A percentile compares a stretch with the other conserved stretches of the same genome.
These are phyloP conservation scores for Penicillium paradoxum DNA, from an alignment of 495 filamentous ascomycete genomes.

Conservation along the genomic window DNA sequence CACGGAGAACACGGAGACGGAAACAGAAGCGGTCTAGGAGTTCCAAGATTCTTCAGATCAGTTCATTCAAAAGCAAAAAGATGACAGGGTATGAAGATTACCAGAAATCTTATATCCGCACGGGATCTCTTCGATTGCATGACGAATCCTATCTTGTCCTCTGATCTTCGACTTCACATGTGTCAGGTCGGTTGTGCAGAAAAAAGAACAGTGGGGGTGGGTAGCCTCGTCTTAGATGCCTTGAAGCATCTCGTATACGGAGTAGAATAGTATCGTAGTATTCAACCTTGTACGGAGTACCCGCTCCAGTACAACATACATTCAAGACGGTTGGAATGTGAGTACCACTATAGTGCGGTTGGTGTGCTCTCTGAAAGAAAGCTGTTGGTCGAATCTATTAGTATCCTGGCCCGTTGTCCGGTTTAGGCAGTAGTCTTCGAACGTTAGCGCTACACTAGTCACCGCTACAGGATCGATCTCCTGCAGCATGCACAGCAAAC, in stretches of 20 bases:
- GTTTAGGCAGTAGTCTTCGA: neutral
- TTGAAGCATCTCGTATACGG: no score
- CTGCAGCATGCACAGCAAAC: constrained; percentile 16
- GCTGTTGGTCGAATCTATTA: neutral
- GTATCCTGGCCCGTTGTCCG: neutral
- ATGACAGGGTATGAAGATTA: neutral
- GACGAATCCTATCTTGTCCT: neutral
- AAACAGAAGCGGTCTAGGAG: neutral
- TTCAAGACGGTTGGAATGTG: no score
- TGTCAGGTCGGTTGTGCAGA: no score
- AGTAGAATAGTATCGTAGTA: no score
- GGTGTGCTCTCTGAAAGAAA: no score
- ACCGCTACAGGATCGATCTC: constrained; percentile 11
- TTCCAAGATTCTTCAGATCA: neutral
- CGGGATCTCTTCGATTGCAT: neutral
- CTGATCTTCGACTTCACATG: no score
- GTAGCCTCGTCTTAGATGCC: no score
- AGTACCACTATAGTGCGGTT: no score
- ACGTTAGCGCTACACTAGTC: neutral
- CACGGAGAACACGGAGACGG: neutral
- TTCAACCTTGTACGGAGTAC: no score
- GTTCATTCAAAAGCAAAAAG: neutral
- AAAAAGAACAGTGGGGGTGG: no score
- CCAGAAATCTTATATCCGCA: neutral
- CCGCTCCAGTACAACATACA: no score